Conservation (phyloP, 805 yeast genomes). For the Candida multigemmis region DNA sequence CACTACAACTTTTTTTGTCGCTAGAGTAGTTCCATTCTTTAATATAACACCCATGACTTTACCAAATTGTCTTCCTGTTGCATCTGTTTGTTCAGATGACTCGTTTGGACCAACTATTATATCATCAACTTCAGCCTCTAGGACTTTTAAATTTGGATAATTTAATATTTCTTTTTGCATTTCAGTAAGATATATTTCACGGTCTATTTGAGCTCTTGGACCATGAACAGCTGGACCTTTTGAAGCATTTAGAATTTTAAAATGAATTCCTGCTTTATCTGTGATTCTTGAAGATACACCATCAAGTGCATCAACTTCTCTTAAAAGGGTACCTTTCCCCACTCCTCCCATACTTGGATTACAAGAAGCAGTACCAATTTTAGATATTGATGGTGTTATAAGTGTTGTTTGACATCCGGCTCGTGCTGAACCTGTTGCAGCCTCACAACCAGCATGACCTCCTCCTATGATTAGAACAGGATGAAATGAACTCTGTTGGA, state of each 20-base stretch:
- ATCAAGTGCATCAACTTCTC: slow-evolving; percentile 94
- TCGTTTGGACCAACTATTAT: slow-evolving; percentile 46
- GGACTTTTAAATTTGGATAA: slow-evolving; percentile 49
- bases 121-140: slow-evolving; percentile 79
- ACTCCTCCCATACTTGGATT: slow-evolving; percentile 98
- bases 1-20: slow-evolving; percentile 63
- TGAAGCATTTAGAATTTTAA: slow-evolving; percentile 74
- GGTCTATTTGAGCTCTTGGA: slow-evolving; percentile 92
- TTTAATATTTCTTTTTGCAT: slow-evolving; percentile 62
- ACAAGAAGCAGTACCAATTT: slow-evolving; percentile 92
- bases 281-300: slow-evolving; percentile 85
- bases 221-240: slow-evolving; percentile 98
- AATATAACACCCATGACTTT: slow-evolving; percentile 63
- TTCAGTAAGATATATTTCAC: slow-evolving; percentile 64
- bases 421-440: slow-evolving; percentile 89
- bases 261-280: slow-evolving; percentile 89
- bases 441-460: slow-evolving; percentile 99
- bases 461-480: slow-evolving; percentile 93
- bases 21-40: slow-evolving; percentile 53
- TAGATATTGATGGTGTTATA: slow-evolving; percentile 64
- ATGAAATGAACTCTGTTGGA: slow-evolving; percentile 19
- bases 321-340: slow-evolving; percentile 87
- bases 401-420: slow-evolving; percentile 63
- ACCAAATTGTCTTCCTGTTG: slow-evolving; percentile 34
- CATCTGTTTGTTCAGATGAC: slow-evolving; percentile 9